Evolutionary conservation across 257 asterid species (phyloP).

Genomic region (Nicotiana sylvestris): DNA sequence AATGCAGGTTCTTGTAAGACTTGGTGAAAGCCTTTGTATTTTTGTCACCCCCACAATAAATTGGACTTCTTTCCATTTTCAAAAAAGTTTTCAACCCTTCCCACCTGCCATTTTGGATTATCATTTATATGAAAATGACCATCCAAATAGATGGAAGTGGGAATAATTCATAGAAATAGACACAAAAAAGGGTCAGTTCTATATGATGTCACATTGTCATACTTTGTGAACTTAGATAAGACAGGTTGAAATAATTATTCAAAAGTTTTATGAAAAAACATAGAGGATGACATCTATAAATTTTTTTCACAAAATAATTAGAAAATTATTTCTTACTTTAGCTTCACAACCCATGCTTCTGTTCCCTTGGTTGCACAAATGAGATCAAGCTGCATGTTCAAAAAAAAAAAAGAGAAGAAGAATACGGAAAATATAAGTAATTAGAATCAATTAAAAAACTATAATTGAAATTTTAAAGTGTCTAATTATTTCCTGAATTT

Average conservation of each 20-base stretch:
- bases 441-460: too few relatives aligned
- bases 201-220: too few relatives aligned
- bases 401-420: neutral
- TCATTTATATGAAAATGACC: neutral
- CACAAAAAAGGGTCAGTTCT: too few relatives aligned
- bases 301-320: neutral
- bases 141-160: neutral
- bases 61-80: slow-evolving; percentile 51
- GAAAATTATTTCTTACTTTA: slow-evolving; percentile 70
- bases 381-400: slow-evolving; percentile 62
- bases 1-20: slow-evolving; percentile 69
- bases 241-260: too few relatives aligned
- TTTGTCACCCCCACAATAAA: slow-evolving; percentile 48
- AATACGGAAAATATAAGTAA: too few relatives aligned
- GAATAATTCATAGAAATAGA: too few relatives aligned
- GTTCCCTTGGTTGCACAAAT: slow-evolving; percentile 91
- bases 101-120: slow-evolving; percentile 50
- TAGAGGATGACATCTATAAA: neutral
- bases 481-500: neutral
- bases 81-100: slow-evolving; percentile 60
- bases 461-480: too few relatives aligned
- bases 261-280: too few relatives aligned
- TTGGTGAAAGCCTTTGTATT: slow-evolving; percentile 58
- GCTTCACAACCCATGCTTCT: slow-evolving; percentile 87
- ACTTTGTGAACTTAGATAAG: too few relatives aligned